Base-by-base conservation (phyloP, 2,329 filamentous ascomycete genomes). In the Amphichorda felina region DNA sequence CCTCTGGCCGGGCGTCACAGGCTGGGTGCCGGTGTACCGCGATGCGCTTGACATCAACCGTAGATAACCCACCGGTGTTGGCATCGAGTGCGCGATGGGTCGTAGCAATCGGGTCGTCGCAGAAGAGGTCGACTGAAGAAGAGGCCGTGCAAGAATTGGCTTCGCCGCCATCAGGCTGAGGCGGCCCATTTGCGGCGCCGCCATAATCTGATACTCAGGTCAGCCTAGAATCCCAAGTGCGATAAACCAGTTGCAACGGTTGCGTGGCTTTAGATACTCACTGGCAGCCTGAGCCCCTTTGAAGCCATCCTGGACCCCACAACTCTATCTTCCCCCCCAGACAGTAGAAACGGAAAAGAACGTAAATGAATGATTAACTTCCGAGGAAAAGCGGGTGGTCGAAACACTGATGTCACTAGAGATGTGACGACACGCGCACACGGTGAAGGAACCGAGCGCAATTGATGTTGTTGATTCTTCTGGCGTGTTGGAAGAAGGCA, bases 131-230 rank as follows among this genome's bases (percentile, higher is more conserved):
- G 29, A 8, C 18, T 15, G 29, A 31, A 16, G 29, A 18, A 31
- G 29, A 31, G 17, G 11, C 10, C 29, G 47, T 41, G 46, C 45
- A 36, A 50, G 36, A 30, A 46, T 43, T 38, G 46, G 48, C 39
- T 50, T 51, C 37, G 50, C 43, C 2, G 50, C 48, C 10, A 45
- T 45, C 22, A 55, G 41, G 26, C 54, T 54, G n/a, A 55, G 40
- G 19, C 44, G 48, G 27, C 45, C 45, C 18, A 55, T 35, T 47
- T 19, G 43, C 8, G 28, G 29, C 11, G 25, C 22, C 37, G 26
- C 32, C 29, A 38, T 33, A 3, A 31, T 31, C 37, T 32, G 15
- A 16, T 17, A 5, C 13, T 18, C 14, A 18, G 15, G 27, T 31
- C 16, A 30, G 35, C 27, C 6, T 8, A 17, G n/a, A n/a, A n/a